Base-by-base conservation (phyloP, 1,139 yeast species). In the Hansenula sp. region DNA sequence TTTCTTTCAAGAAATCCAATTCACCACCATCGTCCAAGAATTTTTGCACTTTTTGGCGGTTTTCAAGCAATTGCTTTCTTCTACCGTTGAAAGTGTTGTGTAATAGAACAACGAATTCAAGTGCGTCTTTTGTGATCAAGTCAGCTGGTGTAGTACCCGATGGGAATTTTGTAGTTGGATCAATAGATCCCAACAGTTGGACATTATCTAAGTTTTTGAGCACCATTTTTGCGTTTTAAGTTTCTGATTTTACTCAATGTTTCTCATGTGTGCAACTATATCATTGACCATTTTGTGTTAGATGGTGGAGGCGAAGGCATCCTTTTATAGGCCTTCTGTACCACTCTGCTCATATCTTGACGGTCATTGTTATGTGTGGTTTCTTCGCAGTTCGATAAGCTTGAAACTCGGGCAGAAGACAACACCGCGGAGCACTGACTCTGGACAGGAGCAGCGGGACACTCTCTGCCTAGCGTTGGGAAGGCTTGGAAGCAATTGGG, bases 61-160 rank as follows among this genome's bases (percentile, higher is more conserved):
- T 79, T 40, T 70, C 72, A 53, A 85, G 70, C 53, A 84, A 68
- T 53, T 74, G 67, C 54, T 74, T 70, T 65, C 93, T 78, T 47
- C 69, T 77, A 16, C 60, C 66, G 59, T 84, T 79, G 71, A 85
- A 85, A 37, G 84, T 74, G 62, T 88, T 78, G 65, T 85, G 93
- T 53, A 85, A 71, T 39, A 85, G 67, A 31, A 85, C 88, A 47
- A 84, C 77, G 51, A 85, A 81, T 45, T 79, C 84, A 50, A 85
- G 68, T 4, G 91, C 90, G 46, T 81, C 87, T 45, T 65, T 64
- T 11, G 77, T 72, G 33, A 76, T 52, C 42, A 74, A 67, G 50
- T 71, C 74, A 16, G 65, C 61, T 19, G 72, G 71, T 2, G 78
- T 68, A 7, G 77, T 65, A 18, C 72, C 72, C 43, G 84, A 77